Percentiles rank a stretch among this genome's conserved stretches.
Conservation (phyloP, 768 basidiomycete genomes). For the Dioszegia crocea region DNA sequence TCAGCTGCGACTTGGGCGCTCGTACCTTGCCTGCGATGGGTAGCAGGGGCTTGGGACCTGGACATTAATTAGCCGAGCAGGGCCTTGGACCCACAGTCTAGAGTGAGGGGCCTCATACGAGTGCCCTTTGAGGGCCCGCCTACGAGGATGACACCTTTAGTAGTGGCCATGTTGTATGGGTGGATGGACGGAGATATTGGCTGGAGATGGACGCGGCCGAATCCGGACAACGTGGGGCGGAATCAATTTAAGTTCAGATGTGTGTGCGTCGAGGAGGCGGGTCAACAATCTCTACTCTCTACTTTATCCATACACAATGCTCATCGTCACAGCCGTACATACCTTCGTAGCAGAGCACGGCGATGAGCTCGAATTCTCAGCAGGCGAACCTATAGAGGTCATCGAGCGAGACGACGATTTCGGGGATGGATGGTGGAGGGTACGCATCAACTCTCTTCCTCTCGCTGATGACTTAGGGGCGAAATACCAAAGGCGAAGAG, state of each 20-base stretch:
- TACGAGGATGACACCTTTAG: constrained; percentile 51
- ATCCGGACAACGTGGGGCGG: no score
- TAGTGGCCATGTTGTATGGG: constrained; percentile 27
- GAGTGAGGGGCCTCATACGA: constrained; percentile 45
- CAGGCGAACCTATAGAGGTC: constrained; percentile 82
- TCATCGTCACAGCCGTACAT: constrained; percentile 36
- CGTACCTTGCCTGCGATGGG: constrained; percentile 51
- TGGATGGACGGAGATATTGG: background rate
- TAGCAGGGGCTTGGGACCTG: constrained; percentile 52
- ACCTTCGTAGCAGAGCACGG: constrained; percentile 82
- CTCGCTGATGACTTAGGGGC: constrained; percentile 59
- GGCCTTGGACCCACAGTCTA: constrained; percentile 41
- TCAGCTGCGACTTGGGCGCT: background rate
- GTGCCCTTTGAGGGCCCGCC: constrained; percentile 52
- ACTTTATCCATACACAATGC: constrained; percentile 13
- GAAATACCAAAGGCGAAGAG: constrained; percentile 71
- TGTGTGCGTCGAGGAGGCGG: no score
- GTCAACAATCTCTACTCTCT: background rate
- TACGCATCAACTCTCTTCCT: constrained; percentile 48
- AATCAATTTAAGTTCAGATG: no score
- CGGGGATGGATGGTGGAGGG: constrained; percentile 95
- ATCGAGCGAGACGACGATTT: constrained; percentile 90
- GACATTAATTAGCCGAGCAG: constrained; percentile 18
- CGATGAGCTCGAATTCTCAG: constrained; percentile 81
- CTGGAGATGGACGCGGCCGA: no score